Conservation (phyloP, 106 monocot species). For the Dendrobium catenatum region DNA sequence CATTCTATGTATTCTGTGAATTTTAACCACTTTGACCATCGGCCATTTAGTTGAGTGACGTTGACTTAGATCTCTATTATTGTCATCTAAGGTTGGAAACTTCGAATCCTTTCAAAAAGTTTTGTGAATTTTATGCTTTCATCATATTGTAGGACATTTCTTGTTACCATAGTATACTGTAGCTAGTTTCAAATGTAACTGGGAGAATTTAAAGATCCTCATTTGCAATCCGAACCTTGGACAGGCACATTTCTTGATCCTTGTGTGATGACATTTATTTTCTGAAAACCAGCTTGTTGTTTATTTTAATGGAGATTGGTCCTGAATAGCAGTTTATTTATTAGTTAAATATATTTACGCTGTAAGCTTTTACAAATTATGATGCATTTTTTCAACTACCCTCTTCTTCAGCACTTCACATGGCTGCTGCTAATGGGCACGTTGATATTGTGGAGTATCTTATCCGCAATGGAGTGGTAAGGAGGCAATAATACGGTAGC, state of each 20-base stretch:
- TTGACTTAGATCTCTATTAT: neutral
- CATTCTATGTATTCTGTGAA: too few species aligned
- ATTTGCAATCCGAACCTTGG: too few species aligned
- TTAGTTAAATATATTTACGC: neutral
- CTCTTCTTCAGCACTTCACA: conserved; percentile 76
- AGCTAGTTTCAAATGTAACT: neutral
- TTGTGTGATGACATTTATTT: neutral
- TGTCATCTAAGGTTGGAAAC: neutral
- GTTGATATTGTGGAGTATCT: conserved; percentile 80
- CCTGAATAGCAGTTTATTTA: neutral
- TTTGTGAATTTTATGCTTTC: neutral
- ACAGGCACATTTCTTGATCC: neutral
- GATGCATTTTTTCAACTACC: neutral
- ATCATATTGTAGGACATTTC: neutral
- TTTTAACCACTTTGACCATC: neutral
- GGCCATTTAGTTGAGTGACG: neutral
- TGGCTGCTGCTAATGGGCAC: conserved; percentile 98
- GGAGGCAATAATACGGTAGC: neutral
- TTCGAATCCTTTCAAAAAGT: neutral
- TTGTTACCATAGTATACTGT: neutral
- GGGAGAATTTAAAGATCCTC: neutral
- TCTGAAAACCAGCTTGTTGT: neutral
- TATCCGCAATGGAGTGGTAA: conserved; percentile 74
- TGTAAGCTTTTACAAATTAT: conserved; percentile 3
- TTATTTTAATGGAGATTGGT: conserved; percentile 1